Evolutionary conservation across 768 basidiomycete species (phyloP).

Genomic region (Collybia sordida): DNA sequence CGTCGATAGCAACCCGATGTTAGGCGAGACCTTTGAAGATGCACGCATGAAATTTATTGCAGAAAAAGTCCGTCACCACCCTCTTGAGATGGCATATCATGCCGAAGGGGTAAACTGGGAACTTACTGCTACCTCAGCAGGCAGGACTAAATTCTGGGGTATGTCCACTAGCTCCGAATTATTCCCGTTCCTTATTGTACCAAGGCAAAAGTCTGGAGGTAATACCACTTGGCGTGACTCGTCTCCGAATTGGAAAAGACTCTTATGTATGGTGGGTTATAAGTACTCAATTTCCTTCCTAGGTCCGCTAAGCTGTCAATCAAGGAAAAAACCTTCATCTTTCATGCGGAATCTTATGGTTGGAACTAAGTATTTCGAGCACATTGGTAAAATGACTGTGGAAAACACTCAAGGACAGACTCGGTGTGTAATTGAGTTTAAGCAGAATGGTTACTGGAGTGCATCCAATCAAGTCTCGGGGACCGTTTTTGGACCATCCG

Average conservation of each 20-base stretch:
- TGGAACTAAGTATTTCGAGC: conserved; percentile 89
- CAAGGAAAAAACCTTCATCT: conserved; percentile 83
- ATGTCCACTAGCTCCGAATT: conserved; percentile 21
- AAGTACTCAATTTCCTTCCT: neutral
- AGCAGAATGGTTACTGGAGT: conserved; percentile 83
- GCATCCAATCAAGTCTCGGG: conserved; percentile 73
- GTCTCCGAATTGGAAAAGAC: conserved; percentile 65
- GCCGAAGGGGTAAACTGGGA: conserved; percentile 81
- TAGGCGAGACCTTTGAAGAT: conserved; percentile 88
- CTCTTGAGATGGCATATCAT: conserved; percentile 82
- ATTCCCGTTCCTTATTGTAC: conserved; percentile 14
- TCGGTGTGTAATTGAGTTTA: conserved; percentile 79
- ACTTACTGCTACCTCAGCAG: conserved; percentile 71
- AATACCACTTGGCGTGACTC: conserved; percentile 73
- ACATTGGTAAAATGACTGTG: conserved; percentile 76
- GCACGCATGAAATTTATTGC: conserved; percentile 77
- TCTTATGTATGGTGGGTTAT: conserved; percentile 65
- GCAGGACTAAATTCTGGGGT: conserved; percentile 92
- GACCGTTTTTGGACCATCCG: conserved; percentile 50
- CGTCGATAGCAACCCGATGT: conserved; percentile 74
- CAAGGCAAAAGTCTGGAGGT: conserved; percentile 89
- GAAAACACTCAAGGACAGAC: conserved; percentile 56
- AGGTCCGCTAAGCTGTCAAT: neutral
- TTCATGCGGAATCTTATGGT: conserved; percentile 90
- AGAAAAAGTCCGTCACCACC: conserved; percentile 87